These are phyloP conservation scores for Marchantia paleacea DNA, from an alignment of 225 moss, liverwort and hornwort species.

Conservation along the genomic window DNA sequence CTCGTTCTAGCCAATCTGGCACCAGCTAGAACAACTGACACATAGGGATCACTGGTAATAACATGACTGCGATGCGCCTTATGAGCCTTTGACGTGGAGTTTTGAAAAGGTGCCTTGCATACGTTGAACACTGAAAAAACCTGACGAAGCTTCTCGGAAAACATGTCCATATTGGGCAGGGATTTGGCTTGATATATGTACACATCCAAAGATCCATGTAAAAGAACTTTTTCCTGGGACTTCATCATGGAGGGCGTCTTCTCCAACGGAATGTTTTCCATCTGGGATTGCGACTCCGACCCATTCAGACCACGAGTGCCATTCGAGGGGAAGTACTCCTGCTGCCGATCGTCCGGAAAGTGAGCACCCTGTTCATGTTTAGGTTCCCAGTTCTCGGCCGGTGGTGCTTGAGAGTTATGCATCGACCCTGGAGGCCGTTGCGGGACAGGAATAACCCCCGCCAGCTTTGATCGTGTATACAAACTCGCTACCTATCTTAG, in stretches of 20 bases:
- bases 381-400: neutral
- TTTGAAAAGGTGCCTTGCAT: slow-evolving; percentile 52
- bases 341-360: neutral
- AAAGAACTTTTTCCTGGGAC: slow-evolving; percentile 43
- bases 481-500: too few species aligned
- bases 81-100: slow-evolving; percentile 35
- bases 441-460: neutral
- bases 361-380: slow-evolving; percentile 1
- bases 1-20: slow-evolving; percentile 89
- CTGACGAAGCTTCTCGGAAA: slow-evolving; percentile 75
- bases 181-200: slow-evolving; percentile 52
- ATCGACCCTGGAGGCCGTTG: slow-evolving; percentile 14
- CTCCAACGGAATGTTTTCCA: slow-evolving; percentile 32
- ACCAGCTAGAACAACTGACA: slow-evolving; percentile 63
- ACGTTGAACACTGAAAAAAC: slow-evolving; percentile 59
- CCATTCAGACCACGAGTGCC: neutral
- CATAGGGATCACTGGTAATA: slow-evolving; percentile 95
- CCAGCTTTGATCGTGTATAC: neutral
- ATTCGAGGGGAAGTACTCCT: neutral
- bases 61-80: slow-evolving; percentile 47
- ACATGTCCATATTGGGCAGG: slow-evolving; percentile 91
- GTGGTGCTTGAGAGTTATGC: neutral
- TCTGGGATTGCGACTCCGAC: slow-evolving; percentile 8
- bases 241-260: slow-evolving; percentile 20
- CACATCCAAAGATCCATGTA: slow-evolving; percentile 86